A percentile compares a stretch with the other conserved stretches of the same genome.
phyloP scores from a whole-genome alignment of 2,329 filamentous ascomycete species.

The Pezicula carpinea region DNA sequence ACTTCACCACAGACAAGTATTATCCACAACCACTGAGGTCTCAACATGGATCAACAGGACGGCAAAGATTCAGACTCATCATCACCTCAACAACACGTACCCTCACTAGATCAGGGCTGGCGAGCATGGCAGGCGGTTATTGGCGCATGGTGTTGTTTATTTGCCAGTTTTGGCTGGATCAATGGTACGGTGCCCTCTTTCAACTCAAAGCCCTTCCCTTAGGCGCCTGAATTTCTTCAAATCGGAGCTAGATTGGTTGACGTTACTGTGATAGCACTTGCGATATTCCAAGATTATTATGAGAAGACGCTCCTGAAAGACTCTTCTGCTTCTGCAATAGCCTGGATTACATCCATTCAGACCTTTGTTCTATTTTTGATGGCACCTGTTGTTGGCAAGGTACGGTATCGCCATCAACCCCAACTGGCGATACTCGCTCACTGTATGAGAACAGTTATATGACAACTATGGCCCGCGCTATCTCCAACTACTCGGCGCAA shows the following conservation, averaged over 20 bases:
- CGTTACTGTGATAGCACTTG: constrained; percentile 20
- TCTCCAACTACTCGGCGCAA: constrained; percentile 35
- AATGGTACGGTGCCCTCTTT: not conserved
- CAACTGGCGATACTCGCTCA: too few species aligned
- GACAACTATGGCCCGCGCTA: constrained; percentile 57
- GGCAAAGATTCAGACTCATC: too few species aligned
- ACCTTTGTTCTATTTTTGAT: constrained; percentile 42
- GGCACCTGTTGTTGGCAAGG: constrained; percentile 54
- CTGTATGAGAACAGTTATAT: constrained; percentile 33
- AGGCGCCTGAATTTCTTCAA: not conserved
- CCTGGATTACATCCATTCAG: constrained; percentile 52
- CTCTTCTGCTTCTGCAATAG: constrained; percentile 46
- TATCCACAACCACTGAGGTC: too few species aligned
- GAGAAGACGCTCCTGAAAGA: constrained; percentile 39
- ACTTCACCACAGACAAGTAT: too few species aligned
- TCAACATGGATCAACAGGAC: too few species aligned
- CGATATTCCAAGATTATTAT: constrained; percentile 54
- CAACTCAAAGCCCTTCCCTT: too few species aligned
- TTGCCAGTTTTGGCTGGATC: not conserved
- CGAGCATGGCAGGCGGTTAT: not conserved
- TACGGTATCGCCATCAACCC: too few species aligned
- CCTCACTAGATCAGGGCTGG: not conserved
- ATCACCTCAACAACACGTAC: too few species aligned
- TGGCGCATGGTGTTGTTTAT: not conserved
- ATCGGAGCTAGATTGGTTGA: constrained; percentile 22